Evolutionary conservation across 768 basidiomycete genomes (phyloP).

Genomic region (Austroboletus festivus): DNA sequence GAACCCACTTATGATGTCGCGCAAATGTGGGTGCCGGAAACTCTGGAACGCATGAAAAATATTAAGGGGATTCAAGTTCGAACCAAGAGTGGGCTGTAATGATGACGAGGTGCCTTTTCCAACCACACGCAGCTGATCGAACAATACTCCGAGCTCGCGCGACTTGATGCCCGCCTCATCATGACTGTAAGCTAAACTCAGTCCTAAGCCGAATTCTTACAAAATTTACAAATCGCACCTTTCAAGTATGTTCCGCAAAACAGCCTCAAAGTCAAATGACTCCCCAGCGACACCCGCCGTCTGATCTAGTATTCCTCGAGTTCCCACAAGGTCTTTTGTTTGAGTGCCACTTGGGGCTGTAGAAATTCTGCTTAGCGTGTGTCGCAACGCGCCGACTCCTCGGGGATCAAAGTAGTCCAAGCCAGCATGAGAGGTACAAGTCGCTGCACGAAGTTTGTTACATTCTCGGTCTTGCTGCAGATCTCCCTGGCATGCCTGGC

Average conservation of each 20-base stretch:
- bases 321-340: neutral
- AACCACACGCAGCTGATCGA: constrained; percentile 55
- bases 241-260: constrained; percentile 23
- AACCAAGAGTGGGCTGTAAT: constrained; percentile 60
- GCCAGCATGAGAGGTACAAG: constrained; percentile 34
- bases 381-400: constrained; percentile 37
- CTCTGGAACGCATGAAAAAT: constrained; percentile 42
- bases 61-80: constrained; percentile 52
- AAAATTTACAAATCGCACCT: constrained; percentile 9
- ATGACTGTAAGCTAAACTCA: constrained; percentile 32
- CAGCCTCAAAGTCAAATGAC: constrained; percentile 32
- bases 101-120: constrained; percentile 56
- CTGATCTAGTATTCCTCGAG: neutral
- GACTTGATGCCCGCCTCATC: constrained; percentile 47
- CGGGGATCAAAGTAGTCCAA: constrained; percentile 53
- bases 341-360: constrained; percentile 6
- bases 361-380: constrained; percentile 14
- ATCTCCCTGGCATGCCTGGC: neutral
- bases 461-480: neutral
- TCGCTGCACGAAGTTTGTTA: neutral
- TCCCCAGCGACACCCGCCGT: constrained; percentile 11
- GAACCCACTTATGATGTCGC: constrained; percentile 52
- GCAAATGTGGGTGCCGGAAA: constrained; percentile 56
- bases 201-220: neutral
- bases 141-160: constrained; percentile 59